Base-by-base conservation (phyloP, 306 rosid genomes). In the Lathyrus sativus region DNA sequence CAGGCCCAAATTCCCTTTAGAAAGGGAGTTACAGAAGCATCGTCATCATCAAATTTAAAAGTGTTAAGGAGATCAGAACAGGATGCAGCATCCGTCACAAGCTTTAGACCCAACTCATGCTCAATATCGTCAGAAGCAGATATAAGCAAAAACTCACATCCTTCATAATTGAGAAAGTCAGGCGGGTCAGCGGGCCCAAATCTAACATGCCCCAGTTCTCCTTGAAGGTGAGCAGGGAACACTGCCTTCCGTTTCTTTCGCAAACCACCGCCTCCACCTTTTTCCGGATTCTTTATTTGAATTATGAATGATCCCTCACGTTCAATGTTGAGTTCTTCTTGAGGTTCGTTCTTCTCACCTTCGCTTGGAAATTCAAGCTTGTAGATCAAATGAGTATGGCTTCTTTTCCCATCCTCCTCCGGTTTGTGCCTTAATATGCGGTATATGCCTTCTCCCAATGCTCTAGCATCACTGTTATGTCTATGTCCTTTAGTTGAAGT, bases 111-210 rank as follows among this genome's bases (percentile, higher is more conserved):
- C 82, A 88, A 39, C 61, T 85, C 86, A 35, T 85, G 72, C 53
- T 79, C 81, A 58, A 85, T 75, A 22, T 83, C 65, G 18, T 83
- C 85, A 0, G 85, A 83, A 68, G 90, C 86, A 5, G 84, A 74
- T 62, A 88, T 77, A 42, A 88, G 84, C 81, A 88, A 77, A 58
- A 85, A 81, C 53, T 85, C 90, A 9, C 95, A 88, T 7, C 95
- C 88, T 73, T 88, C 83, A 22, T 76, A 83, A 80, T 88, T 88
- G 64, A 88, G 74, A 53, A 72, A 81, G 51, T 83, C 85, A 0
- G 90, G 85, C 0, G 90, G 90, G 62, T 84, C 88, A 12, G 82
- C 84, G 0, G 87, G 77, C 10, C 31, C 26, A 18, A 6, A 78
- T 39, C 60, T 6, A 2, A 18, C 59, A 11, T 76, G 77, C 39